Evolutionary conservation across 106 monocot genomes (phyloP), one percentile per base, ranked within the genome.

Genomic region (Dendrobium chrysotoxum): DNA sequence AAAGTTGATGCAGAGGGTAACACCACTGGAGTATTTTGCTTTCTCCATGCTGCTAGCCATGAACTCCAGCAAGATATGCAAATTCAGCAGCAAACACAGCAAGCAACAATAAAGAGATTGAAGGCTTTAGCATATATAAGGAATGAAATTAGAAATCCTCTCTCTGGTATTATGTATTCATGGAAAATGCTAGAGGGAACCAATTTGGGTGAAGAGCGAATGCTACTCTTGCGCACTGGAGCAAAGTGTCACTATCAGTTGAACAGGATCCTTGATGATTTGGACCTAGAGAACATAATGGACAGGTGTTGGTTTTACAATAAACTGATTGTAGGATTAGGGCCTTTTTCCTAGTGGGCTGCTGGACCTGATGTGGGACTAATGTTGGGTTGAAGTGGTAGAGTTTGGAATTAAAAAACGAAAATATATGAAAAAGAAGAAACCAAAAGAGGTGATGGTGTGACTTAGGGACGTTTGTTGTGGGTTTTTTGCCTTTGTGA

Each of bases 11-110:
- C 40, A 53, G 89, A 92, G 0, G 95, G 89, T 2, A 68, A 80
- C 3, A 83, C 88, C 40, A 98, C 95, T 3, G 98, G 98, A 39
- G 81, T 95, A 20, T 91, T 98, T 75, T 98, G 94, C 79, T 98
- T 98, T 81, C 84, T 98, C 47, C 98, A 95, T 28, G 82, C 86
- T 40, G 78, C 94, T 16, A 95, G 95, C 80, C 84, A 85, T 64
- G 95, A 95, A 42, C 81, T 98, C 65, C 94, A 93, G 81, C 87
- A 94, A 72, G 64, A 84, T 50, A 79, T 98, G 2, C 88, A 95
- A 40, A 84, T 86, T 76, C 91, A 98, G 84, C 85, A 86, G 35
- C 71, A 88, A 15, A 86, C 91, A 1, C 89, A 98, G 80, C 85
- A 91, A 81, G 81, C 73, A 4, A 75, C 83, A 46, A 28, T 78